phyloP scores from a whole-genome alignment of 1,284 basidiomycete species.

The Golubevia pallescens region DNA sequence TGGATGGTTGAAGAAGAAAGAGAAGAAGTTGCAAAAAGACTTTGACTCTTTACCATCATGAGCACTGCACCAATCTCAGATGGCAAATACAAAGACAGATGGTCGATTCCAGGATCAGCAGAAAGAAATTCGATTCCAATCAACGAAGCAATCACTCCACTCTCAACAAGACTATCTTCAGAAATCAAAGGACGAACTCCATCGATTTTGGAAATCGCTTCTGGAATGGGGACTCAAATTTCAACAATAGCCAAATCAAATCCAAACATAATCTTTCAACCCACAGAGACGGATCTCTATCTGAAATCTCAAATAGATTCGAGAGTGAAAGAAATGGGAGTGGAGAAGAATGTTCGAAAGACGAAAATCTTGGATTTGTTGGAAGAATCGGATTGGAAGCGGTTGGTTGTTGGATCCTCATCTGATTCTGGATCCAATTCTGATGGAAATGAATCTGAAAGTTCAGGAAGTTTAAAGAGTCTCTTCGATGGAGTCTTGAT shows the following conservation, averaged over 20 bases:
- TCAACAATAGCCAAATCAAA: slow-evolving; percentile 10
- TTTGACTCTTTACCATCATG: too few relatives aligned
- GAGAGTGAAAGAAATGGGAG: background rate
- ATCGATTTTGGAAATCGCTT: slow-evolving; percentile 26
- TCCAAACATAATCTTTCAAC: slow-evolving; percentile 13
- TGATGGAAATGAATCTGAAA: too few relatives aligned
- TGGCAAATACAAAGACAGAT: slow-evolving; percentile 21
- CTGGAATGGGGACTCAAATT: slow-evolving; percentile 28
- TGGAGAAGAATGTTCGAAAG: slow-evolving; percentile 19
- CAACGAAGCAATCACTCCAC: slow-evolving; percentile 16
- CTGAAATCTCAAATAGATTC: slow-evolving; percentile 19
- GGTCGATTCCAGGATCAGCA: slow-evolving; percentile 26
- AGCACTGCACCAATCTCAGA: background rate
- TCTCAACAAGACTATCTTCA: slow-evolving; percentile 7
- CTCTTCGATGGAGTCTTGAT: slow-evolving; percentile 23
- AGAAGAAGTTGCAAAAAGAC: too few relatives aligned
- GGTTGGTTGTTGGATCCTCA: slow-evolving; percentile 18
- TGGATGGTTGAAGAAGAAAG: too few relatives aligned
- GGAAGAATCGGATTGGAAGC: slow-evolving; percentile 24
- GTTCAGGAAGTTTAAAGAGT: too few relatives aligned
- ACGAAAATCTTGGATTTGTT: slow-evolving; percentile 24
- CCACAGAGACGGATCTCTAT: slow-evolving; percentile 26
- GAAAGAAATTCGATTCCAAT: slow-evolving; percentile 31
- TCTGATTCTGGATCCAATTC: background rate
- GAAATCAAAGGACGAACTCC: slow-evolving; percentile 7